Base-by-base conservation (phyloP, 805 yeast genomes). In the Sugiyamaella valdiviana region DNA sequence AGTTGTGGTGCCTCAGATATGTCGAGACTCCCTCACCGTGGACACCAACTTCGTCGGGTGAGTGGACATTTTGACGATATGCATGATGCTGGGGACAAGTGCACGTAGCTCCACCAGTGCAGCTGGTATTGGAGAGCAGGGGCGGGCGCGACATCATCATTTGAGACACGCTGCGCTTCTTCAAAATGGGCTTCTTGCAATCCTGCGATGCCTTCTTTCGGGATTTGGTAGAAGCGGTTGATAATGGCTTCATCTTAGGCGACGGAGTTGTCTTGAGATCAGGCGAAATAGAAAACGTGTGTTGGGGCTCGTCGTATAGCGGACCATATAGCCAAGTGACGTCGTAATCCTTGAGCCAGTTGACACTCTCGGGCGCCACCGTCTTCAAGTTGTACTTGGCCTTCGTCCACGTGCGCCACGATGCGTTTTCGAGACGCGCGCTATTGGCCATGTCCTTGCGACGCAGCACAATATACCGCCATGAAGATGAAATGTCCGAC, bases 291-390 rank as follows among this genome's bases (percentile, higher is more conserved):
- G 47, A 45, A 37, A 22, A 51, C 39, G 60, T 47, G 39, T 57
- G 58, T 9, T 43, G 47, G 15, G 58, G 54, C 39, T 76, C 80
- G 49, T 72, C 73, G 48, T 78, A 72, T 20, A 80, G 71, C 0
- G 99, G 99, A 1, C 99, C 99, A 68, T 91, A 93, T 12, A 93
- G 76, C 99, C 99, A 93, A 1, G 97, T 89, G 9, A 93, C 96
- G 65, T 93, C 99, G 50, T 84, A 83, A 60, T 93, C 99, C 67
- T 95, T 93, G 39, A 88, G 80, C 99, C 99, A 93, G 65, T 93
- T 91, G 42, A 93, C 85, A 35, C 79, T 77, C 60, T 88, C 95
- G 1, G 99, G 99, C 16, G 90, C 80, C 5, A 91, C 86, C 0
- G 99, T 93, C 23, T 70, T 63, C 41, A 82, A 66, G 22, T 79